These are phyloP conservation scores for Chaetomium sp. DNA, from an alignment of 2,329 filamentous ascomycete genomes.

Conservation along the genomic window DNA sequence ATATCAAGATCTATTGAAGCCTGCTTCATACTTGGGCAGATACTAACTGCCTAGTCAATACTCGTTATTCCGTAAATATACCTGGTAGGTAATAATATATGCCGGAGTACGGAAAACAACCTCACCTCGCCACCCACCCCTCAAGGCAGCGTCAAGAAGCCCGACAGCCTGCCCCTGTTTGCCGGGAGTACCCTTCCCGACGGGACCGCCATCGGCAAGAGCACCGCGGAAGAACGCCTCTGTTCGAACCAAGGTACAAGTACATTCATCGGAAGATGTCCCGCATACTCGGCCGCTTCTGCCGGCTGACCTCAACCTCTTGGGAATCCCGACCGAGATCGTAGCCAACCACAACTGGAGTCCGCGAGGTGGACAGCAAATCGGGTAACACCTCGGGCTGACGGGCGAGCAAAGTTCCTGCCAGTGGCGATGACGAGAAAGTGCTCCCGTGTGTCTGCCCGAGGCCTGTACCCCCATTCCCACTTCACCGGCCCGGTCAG, in stretches of 20 bases:
- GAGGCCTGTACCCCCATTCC: neutral
- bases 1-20: too few relatives aligned
- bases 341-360: neutral
- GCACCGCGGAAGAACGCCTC: neutral
- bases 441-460: neutral
- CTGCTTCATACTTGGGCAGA: neutral
- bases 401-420: neutral
- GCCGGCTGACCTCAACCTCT: neutral
- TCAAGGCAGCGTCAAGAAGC: neutral
- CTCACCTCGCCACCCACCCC: too few relatives aligned
- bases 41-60: neutral
- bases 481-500: neutral
- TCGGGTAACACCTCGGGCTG: neutral
- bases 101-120: neutral
- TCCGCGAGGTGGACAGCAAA: neutral
- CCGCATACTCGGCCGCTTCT: neutral
- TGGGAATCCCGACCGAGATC: neutral
- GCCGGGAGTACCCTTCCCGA: neutral
- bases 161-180: neutral
- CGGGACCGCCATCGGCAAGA: neutral
- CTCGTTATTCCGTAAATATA: too few relatives aligned
- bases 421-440: neutral
- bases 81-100: too few relatives aligned
- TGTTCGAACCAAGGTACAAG: neutral
- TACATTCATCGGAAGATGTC: conserved; percentile 11